Conservation (phyloP, 768 basidiomycete species). For the Xerocomellus intermedius region DNA sequence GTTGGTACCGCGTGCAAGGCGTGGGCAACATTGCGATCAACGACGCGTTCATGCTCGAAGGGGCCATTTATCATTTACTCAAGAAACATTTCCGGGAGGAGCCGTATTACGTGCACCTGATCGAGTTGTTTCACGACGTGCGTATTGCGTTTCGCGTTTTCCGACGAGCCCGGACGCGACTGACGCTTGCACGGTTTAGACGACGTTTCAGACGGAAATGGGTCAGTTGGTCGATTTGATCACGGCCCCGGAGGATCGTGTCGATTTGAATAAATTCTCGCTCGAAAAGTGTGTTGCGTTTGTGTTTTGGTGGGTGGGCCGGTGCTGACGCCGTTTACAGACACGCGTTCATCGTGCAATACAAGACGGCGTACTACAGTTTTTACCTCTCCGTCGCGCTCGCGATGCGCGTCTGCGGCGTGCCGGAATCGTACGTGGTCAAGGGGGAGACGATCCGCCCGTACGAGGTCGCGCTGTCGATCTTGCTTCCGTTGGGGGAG, state of each 20-base stretch:
- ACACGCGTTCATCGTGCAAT: slow-evolving; percentile 89
- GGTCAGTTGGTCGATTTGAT: slow-evolving; percentile 96
- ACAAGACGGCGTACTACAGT: slow-evolving; percentile 97
- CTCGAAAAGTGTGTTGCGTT: slow-evolving; percentile 49
- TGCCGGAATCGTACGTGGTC: slow-evolving; percentile 51
- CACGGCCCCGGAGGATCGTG: slow-evolving; percentile 87
- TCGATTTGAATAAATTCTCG: slow-evolving; percentile 88
- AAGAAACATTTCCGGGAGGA: slow-evolving; percentile 82
- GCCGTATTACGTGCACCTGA: slow-evolving; percentile 80
- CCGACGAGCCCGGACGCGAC: too few relatives aligned
- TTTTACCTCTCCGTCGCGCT: slow-evolving; percentile 98
- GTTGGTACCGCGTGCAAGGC: slow-evolving; percentile 77
- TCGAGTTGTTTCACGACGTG: slow-evolving; percentile 91
- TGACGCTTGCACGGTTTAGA: slow-evolving; percentile 23
- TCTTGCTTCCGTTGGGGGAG: slow-evolving; percentile 90
- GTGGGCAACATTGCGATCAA: slow-evolving; percentile 86
- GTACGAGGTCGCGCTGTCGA: slow-evolving; percentile 72
- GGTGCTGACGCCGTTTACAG: slow-evolving; percentile 36
- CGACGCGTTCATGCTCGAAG: slow-evolving; percentile 95
- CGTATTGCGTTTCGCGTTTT: slow-evolving; percentile 10
- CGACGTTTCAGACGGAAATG: slow-evolving; percentile 89
- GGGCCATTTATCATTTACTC: slow-evolving; percentile 87
- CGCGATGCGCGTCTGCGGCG: slow-evolving; percentile 76
- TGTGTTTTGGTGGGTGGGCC: too few relatives aligned
- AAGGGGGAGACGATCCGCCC: slow-evolving; percentile 46